phyloP scores from a whole-genome alignment of 768 basidiomycete species.

The Porpolomopsis calyptriformis region DNA sequence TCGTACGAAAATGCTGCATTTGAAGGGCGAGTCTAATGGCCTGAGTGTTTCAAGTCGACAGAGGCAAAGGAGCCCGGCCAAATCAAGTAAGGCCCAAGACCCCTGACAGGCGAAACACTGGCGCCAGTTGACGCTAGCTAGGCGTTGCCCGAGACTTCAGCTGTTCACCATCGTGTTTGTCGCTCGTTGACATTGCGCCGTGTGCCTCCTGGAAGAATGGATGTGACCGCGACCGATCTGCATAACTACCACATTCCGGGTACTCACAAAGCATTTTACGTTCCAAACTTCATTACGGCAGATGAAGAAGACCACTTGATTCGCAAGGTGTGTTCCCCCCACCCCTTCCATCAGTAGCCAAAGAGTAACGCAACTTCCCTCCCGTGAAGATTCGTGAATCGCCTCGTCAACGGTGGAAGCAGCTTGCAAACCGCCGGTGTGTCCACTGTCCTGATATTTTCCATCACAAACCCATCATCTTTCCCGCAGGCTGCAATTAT shows the following conservation, averaged over 20 bases:
- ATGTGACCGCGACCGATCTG: constrained; percentile 12
- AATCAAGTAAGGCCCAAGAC: too few relatives aligned
- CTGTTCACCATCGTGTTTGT: too few relatives aligned
- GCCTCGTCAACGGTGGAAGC: constrained; percentile 78
- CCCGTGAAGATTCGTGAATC: constrained; percentile 56
- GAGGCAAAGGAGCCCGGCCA: too few relatives aligned
- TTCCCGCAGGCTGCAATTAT: constrained; percentile 51
- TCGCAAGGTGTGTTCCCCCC: constrained; percentile 45
- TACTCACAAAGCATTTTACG: constrained; percentile 44
- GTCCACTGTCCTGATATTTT: constrained; percentile 16
- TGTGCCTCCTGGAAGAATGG: too few relatives aligned
- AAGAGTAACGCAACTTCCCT: constrained; percentile 9
- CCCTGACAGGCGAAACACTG: too few relatives aligned
- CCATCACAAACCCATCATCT: background rate
- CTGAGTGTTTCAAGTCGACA: too few relatives aligned
- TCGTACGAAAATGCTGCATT: too few relatives aligned
- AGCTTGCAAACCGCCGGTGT: constrained; percentile 57
- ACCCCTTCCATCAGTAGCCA: background rate
- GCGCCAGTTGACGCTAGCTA: too few relatives aligned
- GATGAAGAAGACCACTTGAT: constrained; percentile 72
- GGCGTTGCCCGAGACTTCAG: too few relatives aligned
- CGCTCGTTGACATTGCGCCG: too few relatives aligned
- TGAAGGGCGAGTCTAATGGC: too few relatives aligned
- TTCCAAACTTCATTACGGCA: constrained; percentile 33
- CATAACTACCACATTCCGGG: constrained; percentile 25